Evolutionary conservation across 768 basidiomycete genomes (phyloP), one percentile per base, ranked within the genome.

Genomic region (Lentinula edodes): DNA sequence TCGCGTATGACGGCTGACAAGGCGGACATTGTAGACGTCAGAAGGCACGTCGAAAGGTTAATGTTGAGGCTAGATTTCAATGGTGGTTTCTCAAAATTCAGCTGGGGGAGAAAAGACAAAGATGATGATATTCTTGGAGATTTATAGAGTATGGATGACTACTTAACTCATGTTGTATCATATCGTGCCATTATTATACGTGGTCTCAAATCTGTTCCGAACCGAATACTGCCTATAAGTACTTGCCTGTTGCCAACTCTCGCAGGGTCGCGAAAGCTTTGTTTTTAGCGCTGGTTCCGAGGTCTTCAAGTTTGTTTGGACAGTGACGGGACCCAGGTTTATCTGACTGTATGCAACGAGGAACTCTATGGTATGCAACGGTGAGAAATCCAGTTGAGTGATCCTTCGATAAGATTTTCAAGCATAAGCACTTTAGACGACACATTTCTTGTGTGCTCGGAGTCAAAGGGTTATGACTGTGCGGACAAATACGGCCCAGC

Each of bases 1-100:
- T 76, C 70, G 79, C 77, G 6, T 76, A 73, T 12, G 84, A 79
- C 66, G 78, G 80, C 10, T 45, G 67, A 77, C 53, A 88, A 87
- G 62, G 81, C 80, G 59, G 85, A 85, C 41, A 61, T 67, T 32
- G 87, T 83, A 50, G 83, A 89, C 58, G 88, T 89, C 58, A 80
- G 89, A 45, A 79, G 92, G 64, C 91, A 91, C 69, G 83, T 95
- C 10, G 94, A 96, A 70, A 83, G 92, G 23, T 70, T 96, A 60
- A 71, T 95, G 45, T 77, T 96, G 36, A 83, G 91, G 42, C 74
- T 96, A 12, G 94, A 96, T 73, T 91, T 94, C 70, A 94, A 93
- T 66, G 90, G 88, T 12, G 83, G 79, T 51, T 84, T 91, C 64
- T 90, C 90, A 15, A 82, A 77, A 36, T 77, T 79, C 12, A 72